Percentiles rank a stretch among this genome's conserved stretches.
Evolutionary conservation across 176 grass and related monocot species (phyloP).

Genomic region (Poa pratensis): DNA sequence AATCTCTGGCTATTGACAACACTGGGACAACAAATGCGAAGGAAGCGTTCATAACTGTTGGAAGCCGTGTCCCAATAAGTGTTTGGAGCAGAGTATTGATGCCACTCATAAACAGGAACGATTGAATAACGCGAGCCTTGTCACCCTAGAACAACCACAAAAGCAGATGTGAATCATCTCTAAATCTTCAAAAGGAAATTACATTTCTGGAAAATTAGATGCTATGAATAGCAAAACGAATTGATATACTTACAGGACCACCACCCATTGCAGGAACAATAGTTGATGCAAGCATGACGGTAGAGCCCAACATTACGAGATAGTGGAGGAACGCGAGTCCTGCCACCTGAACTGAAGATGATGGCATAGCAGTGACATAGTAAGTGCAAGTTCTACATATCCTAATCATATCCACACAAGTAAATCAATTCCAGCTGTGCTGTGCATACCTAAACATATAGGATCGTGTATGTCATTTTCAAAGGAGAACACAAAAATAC

Average conservation of each 20-base stretch:
- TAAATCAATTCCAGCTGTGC: constrained; percentile 16
- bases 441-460: constrained; percentile 15
- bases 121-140: constrained; percentile 92
- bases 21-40: constrained; percentile 91
- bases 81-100: constrained; percentile 97
- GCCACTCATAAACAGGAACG: constrained; percentile 90
- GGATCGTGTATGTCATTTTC: background rate
- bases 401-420: background rate
- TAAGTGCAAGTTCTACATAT: constrained; percentile 43
- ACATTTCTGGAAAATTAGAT: background rate
- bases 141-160: constrained; percentile 64
- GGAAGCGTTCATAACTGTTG: constrained; percentile 89
- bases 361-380: constrained; percentile 13
- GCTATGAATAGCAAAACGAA: background rate
- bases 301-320: constrained; percentile 91
- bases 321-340: constrained; percentile 92
- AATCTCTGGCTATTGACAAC: constrained; percentile 77
- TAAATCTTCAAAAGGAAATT: constrained; percentile 39
- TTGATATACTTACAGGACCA: constrained; percentile 56
- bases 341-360: constrained; percentile 74
- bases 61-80: constrained; percentile 79
- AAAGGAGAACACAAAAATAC: too few species aligned
- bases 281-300: constrained; percentile 76
- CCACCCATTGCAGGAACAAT: constrained; percentile 97
- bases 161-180: constrained; percentile 18